These are phyloP conservation scores for Albifimbria verrucaria DNA, from an alignment of 2,329 filamentous ascomycete species.

Conservation along the genomic window DNA sequence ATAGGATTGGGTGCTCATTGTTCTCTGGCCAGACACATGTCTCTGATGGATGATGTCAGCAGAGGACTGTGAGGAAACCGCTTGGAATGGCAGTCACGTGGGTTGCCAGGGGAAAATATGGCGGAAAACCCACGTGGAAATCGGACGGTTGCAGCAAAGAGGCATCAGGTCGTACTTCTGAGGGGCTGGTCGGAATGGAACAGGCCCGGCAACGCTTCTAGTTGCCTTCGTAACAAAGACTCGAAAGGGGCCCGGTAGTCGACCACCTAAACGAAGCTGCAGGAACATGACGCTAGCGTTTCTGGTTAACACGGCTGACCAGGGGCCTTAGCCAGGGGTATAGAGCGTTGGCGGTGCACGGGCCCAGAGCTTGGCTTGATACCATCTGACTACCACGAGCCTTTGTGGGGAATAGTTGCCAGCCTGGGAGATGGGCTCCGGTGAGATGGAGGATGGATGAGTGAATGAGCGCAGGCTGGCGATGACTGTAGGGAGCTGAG, in stretches of 20 bases:
- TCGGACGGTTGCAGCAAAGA: too few relatives aligned
- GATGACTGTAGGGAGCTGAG: too few relatives aligned
- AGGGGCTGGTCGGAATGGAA: too few relatives aligned
- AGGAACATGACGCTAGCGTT: constrained; percentile 32
- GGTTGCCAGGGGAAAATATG: too few relatives aligned
- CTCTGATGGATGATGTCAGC: too few relatives aligned
- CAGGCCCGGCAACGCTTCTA: too few relatives aligned
- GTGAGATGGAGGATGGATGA: background rate
- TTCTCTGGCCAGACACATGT: too few relatives aligned
- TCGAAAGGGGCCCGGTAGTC: background rate
- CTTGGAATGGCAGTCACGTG: too few relatives aligned
- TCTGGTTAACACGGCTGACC: constrained; percentile 19
- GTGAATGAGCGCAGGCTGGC: constrained; percentile 8
- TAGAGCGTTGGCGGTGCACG: background rate
- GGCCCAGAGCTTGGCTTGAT: background rate
- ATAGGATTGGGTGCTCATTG: too few relatives aligned
- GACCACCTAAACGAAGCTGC: constrained; percentile 13
- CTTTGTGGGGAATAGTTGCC: background rate
- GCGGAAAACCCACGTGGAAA: too few relatives aligned
- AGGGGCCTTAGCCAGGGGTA: background rate
- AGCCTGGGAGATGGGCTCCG: background rate
- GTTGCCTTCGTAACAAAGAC: background rate
- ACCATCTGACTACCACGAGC: background rate
- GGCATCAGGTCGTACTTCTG: too few relatives aligned
- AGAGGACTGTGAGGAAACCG: too few relatives aligned